phyloP scores from a whole-genome alignment of 768 basidiomycete genomes.

The Leccinum longicurvipes region DNA sequence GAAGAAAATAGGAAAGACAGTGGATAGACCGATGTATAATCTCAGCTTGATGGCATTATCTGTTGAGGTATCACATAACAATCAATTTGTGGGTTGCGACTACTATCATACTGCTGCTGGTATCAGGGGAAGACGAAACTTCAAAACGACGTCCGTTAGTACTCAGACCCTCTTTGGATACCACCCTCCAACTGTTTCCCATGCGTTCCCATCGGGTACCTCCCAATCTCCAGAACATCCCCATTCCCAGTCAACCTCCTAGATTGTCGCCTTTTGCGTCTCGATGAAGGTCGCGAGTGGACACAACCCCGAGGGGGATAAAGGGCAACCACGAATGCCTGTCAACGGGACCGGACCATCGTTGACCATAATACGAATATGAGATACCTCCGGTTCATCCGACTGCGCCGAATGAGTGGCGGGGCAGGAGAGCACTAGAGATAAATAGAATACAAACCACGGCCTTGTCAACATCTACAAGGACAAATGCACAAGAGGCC shows the following conservation, averaged over 20 bases:
- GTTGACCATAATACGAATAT: slow-evolving; percentile 84
- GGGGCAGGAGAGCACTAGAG: slow-evolving; percentile 61
- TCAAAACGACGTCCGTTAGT: too few species aligned
- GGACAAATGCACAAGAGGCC: too few species aligned
- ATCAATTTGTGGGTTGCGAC: background rate
- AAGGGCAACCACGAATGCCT: slow-evolving; percentile 70
- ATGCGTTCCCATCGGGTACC: slow-evolving; percentile 58
- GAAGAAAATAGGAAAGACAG: slow-evolving; percentile 97
- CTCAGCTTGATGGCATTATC: slow-evolving; percentile 82
- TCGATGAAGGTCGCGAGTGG: slow-evolving; percentile 66
- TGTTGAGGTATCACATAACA: slow-evolving; percentile 17
- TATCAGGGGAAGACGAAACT: too few species aligned
- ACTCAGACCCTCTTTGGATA: slow-evolving; percentile 14
- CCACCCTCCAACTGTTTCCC: slow-evolving; percentile 52
- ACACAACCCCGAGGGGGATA: slow-evolving; percentile 62
- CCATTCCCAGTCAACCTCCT: slow-evolving; percentile 65
- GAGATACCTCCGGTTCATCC: slow-evolving; percentile 36
- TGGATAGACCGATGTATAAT: slow-evolving; percentile 94
- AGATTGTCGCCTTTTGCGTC: slow-evolving; percentile 64
- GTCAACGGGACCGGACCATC: slow-evolving; percentile 83
- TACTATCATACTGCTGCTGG: background rate
- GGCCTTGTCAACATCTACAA: too few species aligned
- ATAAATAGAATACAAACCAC: too few species aligned
- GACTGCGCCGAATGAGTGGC: too few species aligned
- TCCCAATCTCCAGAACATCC: slow-evolving; percentile 78